phyloP scores from a whole-genome alignment of 805 yeast genomes.

The Debaryomyces tyrocola region DNA sequence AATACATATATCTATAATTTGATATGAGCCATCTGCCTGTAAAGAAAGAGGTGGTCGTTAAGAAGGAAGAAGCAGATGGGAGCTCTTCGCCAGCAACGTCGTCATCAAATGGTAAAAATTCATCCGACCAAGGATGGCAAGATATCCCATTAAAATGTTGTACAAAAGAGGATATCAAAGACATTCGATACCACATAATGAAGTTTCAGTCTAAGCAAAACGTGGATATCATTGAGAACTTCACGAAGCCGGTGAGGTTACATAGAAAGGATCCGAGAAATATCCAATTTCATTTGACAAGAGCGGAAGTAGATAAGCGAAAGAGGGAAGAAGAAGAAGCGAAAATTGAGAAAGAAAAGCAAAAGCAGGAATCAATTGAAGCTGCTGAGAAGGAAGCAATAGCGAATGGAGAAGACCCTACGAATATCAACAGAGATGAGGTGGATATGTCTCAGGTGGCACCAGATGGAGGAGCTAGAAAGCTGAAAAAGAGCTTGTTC shows the following conservation, averaged over 20 bases:
- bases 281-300: conserved; percentile 79
- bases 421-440: conserved; percentile 28
- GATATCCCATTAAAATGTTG: conserved; percentile 71
- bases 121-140: conserved; percentile 38
- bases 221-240: conserved; percentile 70
- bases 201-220: conserved; percentile 73
- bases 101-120: conserved; percentile 2
- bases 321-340: conserved; percentile 35
- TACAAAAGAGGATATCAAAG: conserved; percentile 66
- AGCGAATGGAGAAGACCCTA: conserved; percentile 13
- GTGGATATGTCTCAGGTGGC: conserved; percentile 71
- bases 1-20: background rate
- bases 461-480: conserved; percentile 89
- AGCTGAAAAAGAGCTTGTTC: conserved; percentile 54
- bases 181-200: conserved; percentile 74
- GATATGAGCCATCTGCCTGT: conserved; percentile 27
- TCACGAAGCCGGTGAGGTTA: conserved; percentile 79
- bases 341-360: conserved; percentile 21
- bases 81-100: background rate
- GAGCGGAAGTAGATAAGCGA: conserved; percentile 69
- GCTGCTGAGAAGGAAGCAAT: conserved; percentile 16
- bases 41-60: conserved; percentile 27
- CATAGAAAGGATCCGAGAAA: conserved; percentile 94
- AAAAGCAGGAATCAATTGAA: conserved; percentile 16
- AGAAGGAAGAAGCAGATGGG: conserved; percentile 17